Base-by-base conservation (phyloP, 2,329 filamentous ascomycete genomes). In the Stachybotrys chlorohalonatus region DNA sequence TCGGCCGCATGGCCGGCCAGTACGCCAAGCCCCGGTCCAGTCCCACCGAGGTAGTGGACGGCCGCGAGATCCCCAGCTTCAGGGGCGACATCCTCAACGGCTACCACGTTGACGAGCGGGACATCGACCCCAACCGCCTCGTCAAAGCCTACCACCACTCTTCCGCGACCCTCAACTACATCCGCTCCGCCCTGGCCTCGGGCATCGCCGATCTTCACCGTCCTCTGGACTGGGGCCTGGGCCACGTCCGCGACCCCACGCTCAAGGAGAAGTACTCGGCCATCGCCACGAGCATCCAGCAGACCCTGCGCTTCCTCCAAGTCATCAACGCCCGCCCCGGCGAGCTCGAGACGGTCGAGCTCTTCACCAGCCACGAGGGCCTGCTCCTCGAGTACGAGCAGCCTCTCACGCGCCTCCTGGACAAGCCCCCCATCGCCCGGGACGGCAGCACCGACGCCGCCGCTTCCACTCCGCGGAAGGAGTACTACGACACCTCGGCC, bases 61-160 rank as follows among this genome's bases (percentile, higher is more conserved):
- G 91, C 52, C 82, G 83, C 56, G 83, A 90, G 65, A 87, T 96
- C 54, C 89, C 90, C 5, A 94, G 89, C 47, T 99, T 97, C 79
- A 81, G 94, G 53, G 94, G 94, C 15, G 94, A 99, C 63, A 97
- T 97, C 57, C 79, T 99, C 59, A 99, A 99, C 67, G 93, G 93
- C 31, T 96, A 86, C 72, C 81, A 84, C 45, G 74, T 84, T 0
- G 83, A 86, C n/a, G 84, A 92, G 59, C 78, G 94, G 54, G 81
- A 81, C 46, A 85, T 95, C 39, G 90, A 97, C 66, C 93, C 94
- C 1, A 81, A 82, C 52, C 82, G 94, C 46, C 80, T 99, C 7
- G 88, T 97, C 46, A 85, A 77, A 79, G 94, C 94, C 4, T 99
- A 99, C 76, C 94, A 96, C 72, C 88, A 97, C 72, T 96, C 93